phyloP scores from a whole-genome alignment of 2,329 filamentous ascomycete genomes.

The Colletotrichum gigasporum region DNA sequence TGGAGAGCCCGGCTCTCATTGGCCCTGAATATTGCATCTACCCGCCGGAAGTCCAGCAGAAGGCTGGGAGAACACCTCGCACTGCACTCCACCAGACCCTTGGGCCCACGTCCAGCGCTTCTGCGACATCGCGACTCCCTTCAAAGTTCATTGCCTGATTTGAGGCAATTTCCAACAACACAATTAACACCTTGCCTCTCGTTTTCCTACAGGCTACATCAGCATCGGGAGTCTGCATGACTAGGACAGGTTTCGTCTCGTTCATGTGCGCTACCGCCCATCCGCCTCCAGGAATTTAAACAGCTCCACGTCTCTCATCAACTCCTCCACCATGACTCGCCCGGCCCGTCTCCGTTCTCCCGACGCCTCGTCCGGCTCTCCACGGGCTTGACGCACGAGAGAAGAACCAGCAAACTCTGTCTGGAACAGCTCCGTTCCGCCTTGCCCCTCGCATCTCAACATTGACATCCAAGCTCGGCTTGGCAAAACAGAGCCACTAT shows the following conservation, averaged over 20 bases:
- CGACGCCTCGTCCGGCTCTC: constrained; percentile 8
- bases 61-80: background rate
- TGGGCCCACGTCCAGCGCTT: background rate
- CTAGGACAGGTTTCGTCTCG: background rate
- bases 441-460: background rate
- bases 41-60: constrained; percentile 5
- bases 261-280: background rate
- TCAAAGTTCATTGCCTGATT: background rate
- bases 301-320: background rate
- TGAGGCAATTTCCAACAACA: too few species aligned
- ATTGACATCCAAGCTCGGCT: background rate
- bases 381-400: background rate
- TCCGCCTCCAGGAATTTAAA: background rate
- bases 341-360: constrained; percentile 18
- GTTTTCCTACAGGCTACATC: too few species aligned
- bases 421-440: background rate
- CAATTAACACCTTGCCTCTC: too few species aligned
- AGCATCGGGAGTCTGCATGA: too few species aligned
- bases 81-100: background rate
- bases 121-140: background rate
- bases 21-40: background rate
- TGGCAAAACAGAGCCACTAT: background rate
- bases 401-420: constrained; percentile 9
- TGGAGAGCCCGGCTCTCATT: background rate
- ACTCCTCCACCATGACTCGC: constrained; percentile 17